Conservation (phyloP, 352 stramenopile species). For the Phytophthora cactorum region DNA sequence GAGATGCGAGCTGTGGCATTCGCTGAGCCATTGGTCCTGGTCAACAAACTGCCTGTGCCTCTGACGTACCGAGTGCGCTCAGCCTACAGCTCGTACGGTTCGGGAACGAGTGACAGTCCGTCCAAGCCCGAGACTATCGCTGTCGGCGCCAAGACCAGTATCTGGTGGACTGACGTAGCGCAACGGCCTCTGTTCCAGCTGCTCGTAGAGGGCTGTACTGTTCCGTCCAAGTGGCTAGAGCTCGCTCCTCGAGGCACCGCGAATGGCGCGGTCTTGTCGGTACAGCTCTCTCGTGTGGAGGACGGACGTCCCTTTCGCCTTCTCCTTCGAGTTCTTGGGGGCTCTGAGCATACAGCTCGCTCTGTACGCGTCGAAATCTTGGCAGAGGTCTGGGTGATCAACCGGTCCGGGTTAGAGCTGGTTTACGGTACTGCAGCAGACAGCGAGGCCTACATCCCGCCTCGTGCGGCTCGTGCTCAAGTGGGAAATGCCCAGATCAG, state of each 20-base stretch:
- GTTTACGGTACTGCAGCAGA: constrained; percentile 77
- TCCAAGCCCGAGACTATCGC: constrained; percentile 46
- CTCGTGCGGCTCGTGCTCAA: constrained; percentile 55
- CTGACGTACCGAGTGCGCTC: constrained; percentile 64
- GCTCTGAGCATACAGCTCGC: constrained; percentile 27
- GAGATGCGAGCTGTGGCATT: constrained; percentile 71
- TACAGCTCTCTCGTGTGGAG: constrained; percentile 59
- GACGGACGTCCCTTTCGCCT: constrained; percentile 76
- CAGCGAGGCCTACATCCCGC: constrained; percentile 64
- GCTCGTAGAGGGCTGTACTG: constrained; percentile 64
- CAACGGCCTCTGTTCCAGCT: constrained; percentile 78
- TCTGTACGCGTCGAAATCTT: constrained; percentile 43
- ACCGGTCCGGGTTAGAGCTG: constrained; percentile 77
- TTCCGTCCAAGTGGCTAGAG: constrained; percentile 72
- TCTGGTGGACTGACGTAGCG: constrained; percentile 78
- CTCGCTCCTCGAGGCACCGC: constrained; percentile 53
- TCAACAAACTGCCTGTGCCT: constrained; percentile 83
- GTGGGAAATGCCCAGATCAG: constrained; percentile 80
- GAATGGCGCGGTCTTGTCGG: constrained; percentile 58
- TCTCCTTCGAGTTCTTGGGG: constrained; percentile 60
- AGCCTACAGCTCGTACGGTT: constrained; percentile 44
- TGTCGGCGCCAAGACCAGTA: constrained; percentile 66
- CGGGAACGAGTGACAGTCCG: constrained; percentile 32
- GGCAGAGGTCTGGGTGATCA: constrained; percentile 84
- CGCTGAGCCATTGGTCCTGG: constrained; percentile 71